A percentile compares a stretch with the other conserved stretches of the same genome.
Evolutionary conservation across 2,329 filamentous ascomycete species (phyloP).

Genomic region (Talaromyces sp.): DNA sequence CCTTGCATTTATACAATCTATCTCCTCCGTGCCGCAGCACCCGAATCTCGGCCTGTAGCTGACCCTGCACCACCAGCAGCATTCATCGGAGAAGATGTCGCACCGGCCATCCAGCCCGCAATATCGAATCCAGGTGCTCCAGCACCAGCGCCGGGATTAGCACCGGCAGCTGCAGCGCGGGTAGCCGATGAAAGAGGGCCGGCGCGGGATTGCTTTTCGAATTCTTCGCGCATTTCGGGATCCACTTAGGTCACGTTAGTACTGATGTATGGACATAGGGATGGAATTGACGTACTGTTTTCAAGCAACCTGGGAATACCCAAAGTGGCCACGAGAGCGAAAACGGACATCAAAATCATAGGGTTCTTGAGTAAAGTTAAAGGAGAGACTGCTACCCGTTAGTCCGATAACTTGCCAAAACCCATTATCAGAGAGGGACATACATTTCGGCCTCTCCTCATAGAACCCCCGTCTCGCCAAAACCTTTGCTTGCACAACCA

Average conservation of each 20-base stretch:
- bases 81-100: slow-evolving; percentile 31
- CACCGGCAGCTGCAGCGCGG: slow-evolving; percentile 56
- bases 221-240: slow-evolving; percentile 89
- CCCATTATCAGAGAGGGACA: slow-evolving; percentile 40
- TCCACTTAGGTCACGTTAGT: slow-evolving; percentile 66
- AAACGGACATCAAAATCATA: slow-evolving; percentile 89
- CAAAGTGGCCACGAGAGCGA: slow-evolving; percentile 79
- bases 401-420: neutral
- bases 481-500: slow-evolving; percentile 62
- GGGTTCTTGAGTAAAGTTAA: slow-evolving; percentile 84
- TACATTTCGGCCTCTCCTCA: slow-evolving; percentile 71
- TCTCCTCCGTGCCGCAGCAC: slow-evolving; percentile 32
- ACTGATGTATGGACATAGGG: slow-evolving; percentile 16
- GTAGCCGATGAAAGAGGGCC: slow-evolving; percentile 64
- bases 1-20: slow-evolving; percentile 19
- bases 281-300: slow-evolving; percentile 67
- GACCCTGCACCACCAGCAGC: slow-evolving; percentile 24
- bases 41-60: slow-evolving; percentile 30
- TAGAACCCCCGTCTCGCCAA: slow-evolving; percentile 71
- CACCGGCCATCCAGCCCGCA: slow-evolving; percentile 66
- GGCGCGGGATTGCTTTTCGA: slow-evolving; percentile 82
- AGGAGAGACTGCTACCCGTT: slow-evolving; percentile 62
- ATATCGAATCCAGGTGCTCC: slow-evolving; percentile 58
- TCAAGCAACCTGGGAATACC: slow-evolving; percentile 95
- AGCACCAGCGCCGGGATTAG: slow-evolving; percentile 45